Evolutionary conservation across 495 filamentous ascomycete genomes (phyloP).

Genomic region (Penicillium desertorum): DNA sequence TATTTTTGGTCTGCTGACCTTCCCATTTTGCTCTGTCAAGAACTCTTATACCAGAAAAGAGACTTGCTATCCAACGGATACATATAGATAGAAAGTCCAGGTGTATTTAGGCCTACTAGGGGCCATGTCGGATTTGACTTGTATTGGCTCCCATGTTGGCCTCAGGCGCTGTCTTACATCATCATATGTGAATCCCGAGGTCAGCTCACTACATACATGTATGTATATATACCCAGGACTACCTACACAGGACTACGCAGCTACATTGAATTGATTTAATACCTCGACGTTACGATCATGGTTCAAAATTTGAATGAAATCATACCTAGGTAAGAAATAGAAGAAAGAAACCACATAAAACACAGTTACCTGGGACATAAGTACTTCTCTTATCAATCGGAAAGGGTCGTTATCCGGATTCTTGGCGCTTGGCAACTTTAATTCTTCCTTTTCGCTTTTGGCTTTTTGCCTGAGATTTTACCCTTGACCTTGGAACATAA

Average conservation of each 20-base stretch:
- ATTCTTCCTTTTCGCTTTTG: neutral
- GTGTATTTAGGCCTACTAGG: neutral
- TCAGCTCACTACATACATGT: no score
- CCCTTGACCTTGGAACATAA: no score
- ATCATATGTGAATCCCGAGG: neutral
- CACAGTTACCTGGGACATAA: no score
- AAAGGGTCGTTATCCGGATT: neutral
- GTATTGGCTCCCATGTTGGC: neutral
- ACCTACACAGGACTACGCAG: no score
- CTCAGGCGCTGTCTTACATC: neutral
- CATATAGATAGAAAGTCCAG: neutral
- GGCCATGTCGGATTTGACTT: neutral
- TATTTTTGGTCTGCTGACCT: slow-evolving; percentile 4
- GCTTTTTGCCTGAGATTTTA: neutral
- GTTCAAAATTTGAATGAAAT: no score
- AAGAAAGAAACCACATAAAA: neutral
- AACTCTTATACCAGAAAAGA: neutral
- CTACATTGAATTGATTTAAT: neutral
- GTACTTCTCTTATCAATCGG: slow-evolving; percentile 5
- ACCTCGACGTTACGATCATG: neutral
- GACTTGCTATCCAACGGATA: neutral
- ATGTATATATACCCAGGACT: no score
- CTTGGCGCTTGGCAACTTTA: slow-evolving; percentile 15
- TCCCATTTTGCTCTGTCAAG: neutral
- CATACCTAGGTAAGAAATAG: neutral